Evolutionary conservation across 768 basidiomycete genomes (phyloP), one percentile per base, ranked within the genome.

Genomic region (Kwoniella bestiolae): DNA sequence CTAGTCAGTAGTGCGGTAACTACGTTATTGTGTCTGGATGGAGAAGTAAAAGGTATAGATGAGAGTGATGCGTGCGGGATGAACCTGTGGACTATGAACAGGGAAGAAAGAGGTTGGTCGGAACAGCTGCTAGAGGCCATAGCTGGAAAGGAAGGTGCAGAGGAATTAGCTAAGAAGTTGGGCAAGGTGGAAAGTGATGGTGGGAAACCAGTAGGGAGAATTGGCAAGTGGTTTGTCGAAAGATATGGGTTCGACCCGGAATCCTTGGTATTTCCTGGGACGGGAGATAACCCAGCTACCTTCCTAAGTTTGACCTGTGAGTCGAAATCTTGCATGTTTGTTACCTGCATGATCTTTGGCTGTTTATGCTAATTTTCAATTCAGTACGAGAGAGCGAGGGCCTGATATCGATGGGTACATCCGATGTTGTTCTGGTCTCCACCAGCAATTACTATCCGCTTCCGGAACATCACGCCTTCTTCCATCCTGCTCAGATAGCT

Each of bases 21-120:
- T 3, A 92, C 91, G 0, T 79, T 95, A n/a, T 89, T 94, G 77
- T 82, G 81, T 64, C 69, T 73, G 5, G 83, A 92, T 52, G 90
- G 91, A 3, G 81, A 82, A 53, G 85, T 92, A 68, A 89, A 89
- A 9, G 90, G 91, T 0, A 88, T 92, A 57, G 92, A 94, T 71
- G 86, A 89, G n/a, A 88, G 88, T 26, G 92, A 94, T 79, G 91
- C 91, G 2, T 91, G 90, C 75, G 92, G 92, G 0, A 93, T 91
- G 91, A 93, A 93, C 76, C 82, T 93, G 29, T 92, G 91, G 89
- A 83, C 91, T 67, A 86, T 92, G 56, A 80, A 88, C 31, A 85
- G 86, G 1, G 86, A 86, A 78, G 87, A 87, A 25, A 55, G 76
- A 56, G 74, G 72, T 78, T 94, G 91, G 91, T 86, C 90, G 65